Evolutionary conservation across 2,329 filamentous ascomycete genomes (phyloP).

Genomic region (Pyricularia pennisetigena): DNA sequence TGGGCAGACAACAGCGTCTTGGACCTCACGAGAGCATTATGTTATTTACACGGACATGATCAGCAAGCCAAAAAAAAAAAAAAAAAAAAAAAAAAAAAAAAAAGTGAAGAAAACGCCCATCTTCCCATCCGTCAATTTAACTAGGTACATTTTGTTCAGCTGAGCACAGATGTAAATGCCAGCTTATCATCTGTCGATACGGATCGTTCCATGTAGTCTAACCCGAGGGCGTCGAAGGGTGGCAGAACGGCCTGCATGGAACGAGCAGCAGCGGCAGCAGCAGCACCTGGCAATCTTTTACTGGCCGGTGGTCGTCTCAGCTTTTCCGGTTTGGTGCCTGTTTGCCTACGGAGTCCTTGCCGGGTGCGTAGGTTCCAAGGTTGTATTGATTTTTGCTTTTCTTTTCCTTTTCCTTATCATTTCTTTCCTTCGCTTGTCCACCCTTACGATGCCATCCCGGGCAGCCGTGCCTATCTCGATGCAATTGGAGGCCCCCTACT

Average conservation of each 20-base stretch:
- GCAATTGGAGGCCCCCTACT: too few relatives aligned
- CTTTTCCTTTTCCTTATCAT: not conserved
- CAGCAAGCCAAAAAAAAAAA: not conserved
- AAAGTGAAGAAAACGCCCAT: too few relatives aligned
- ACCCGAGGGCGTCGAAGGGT: not conserved
- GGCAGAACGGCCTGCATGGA: not conserved
- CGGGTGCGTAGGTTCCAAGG: too few relatives aligned
- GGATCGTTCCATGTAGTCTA: not conserved
- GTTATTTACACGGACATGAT: not conserved
- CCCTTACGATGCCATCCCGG: too few relatives aligned
- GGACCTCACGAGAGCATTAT: too few relatives aligned
- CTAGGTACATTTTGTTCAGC: not conserved
- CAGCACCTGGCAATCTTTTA: not conserved
- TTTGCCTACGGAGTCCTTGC: not conserved
- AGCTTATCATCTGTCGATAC: not conserved
- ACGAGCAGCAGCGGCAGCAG: not conserved
- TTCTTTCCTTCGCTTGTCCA: too few relatives aligned
- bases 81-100: not conserved
- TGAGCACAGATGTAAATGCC: not conserved
- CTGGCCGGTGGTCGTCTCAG: not conserved
- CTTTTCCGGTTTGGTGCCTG: not conserved
- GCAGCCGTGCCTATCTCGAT: too few relatives aligned
- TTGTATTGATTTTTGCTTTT: not conserved
- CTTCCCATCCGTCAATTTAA: not conserved
- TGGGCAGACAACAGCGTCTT: too few relatives aligned